phyloP scores from a whole-genome alignment of 179 eudicot species.

The Beta macrorhiza region DNA sequence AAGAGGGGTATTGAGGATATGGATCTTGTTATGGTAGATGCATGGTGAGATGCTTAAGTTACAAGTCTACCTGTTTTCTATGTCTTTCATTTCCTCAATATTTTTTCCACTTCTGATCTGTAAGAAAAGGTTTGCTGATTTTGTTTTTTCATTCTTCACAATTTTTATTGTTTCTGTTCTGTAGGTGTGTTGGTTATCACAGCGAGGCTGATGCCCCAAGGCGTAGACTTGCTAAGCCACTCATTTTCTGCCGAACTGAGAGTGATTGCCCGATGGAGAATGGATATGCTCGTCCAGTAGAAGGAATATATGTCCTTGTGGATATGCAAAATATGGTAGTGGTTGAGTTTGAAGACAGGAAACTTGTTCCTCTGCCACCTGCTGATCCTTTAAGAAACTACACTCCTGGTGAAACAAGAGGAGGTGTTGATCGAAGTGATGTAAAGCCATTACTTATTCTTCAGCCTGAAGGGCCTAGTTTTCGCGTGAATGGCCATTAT shows the following conservation, averaged over 20 bases:
- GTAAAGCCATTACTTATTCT: conserved; percentile 74
- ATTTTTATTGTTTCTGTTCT: conserved; percentile 6
- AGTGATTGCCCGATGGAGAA: conserved; percentile 98
- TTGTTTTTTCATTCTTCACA: neutral
- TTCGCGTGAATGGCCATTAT: conserved; percentile 78
- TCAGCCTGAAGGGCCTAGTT: conserved; percentile 99
- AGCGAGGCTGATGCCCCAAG: conserved; percentile 88
- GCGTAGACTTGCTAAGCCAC: conserved; percentile 95
- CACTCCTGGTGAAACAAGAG: conserved; percentile 92
- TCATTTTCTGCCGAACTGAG: conserved; percentile 90
- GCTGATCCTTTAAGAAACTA: conserved; percentile 97
- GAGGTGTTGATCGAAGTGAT: conserved; percentile 96
- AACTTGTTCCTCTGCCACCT: conserved; percentile 90
- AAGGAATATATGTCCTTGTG: conserved; percentile 90
- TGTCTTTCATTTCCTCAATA: neutral
- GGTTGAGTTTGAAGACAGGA: conserved; percentile 93
- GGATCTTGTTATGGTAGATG: conserved; percentile 98
- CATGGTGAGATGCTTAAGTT: conserved; percentile 58
- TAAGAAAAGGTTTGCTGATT: neutral
- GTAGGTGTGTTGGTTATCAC: conserved; percentile 97
- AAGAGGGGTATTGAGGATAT: conserved; percentile 96
- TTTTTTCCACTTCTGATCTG: neutral
- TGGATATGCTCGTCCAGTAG: conserved; percentile 99
- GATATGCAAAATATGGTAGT: conserved; percentile 96
- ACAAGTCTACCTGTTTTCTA: conserved; percentile 3